Evolutionary conservation across 164 flowering plant genomes (phyloP), one percentile per base, ranked within the genome.

Genomic region (Cinnamomum micranthum): DNA sequence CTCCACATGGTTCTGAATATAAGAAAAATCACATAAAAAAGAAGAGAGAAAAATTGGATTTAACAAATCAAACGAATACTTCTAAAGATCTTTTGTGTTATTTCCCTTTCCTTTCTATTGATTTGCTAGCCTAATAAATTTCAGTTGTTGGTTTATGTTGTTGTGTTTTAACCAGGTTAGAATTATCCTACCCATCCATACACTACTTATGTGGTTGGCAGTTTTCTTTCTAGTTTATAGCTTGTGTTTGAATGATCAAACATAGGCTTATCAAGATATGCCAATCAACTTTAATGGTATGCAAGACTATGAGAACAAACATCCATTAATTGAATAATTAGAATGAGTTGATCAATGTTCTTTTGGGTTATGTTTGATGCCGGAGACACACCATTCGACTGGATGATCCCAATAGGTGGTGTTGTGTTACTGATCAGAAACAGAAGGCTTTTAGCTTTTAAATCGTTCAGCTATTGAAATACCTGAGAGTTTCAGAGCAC

Each of bases 1-100:
- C 67, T 33, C 71, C 67, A 55, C 72, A 74, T 50, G 24, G 4
- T 65, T 51, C 75, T 73, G 75, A 31, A 71, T 12, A 58, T 65
- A 71, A 25, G 65, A 71, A 47, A 20, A 20, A 55, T 55, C n/a
- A 55, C n/a, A 55, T 55, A 14, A 55, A 55, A 55, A 55, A 55
- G 13, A 15, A 17, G 60, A 41, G 4, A 41, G 4, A 41, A 41
- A 9, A 41, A 41, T 1, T 41, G 11, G 11, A 41, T 41, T 41
- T 41, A 6, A 41, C 47, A 41, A 7, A 55, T 20, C 60, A 11
- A 55, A 55, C 0, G 60, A 12, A 55, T 55, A 14, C 19, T 55
- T 55, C 3, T 55, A 55, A 55, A 15, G 17, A 55, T 20, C 13
- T 55, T 55, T 15, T 55, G 60, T 55, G 17, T 19, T 14, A 55